These are phyloP conservation scores for Vigna angularis DNA, from an alignment of 306 rosid genomes.

Conservation along the genomic window DNA sequence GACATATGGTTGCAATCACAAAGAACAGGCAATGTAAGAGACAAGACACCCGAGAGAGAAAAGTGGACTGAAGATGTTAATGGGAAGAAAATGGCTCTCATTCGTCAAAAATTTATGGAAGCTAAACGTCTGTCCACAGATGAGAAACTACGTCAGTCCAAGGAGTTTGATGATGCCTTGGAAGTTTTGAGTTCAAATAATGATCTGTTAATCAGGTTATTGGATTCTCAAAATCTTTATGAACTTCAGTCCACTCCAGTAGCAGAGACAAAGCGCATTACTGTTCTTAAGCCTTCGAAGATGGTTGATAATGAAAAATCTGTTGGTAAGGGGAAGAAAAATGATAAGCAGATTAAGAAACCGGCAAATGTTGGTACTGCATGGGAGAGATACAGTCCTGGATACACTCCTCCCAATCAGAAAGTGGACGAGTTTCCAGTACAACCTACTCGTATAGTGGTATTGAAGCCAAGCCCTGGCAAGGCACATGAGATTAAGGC, in stretches of 20 bases:
- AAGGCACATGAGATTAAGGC: conserved; percentile 68
- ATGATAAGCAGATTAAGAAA: conserved; percentile 58
- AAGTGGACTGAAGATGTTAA: conserved; percentile 58
- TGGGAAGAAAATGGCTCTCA: conserved; percentile 77
- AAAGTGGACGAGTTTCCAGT: conserved; percentile 66
- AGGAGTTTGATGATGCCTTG: conserved; percentile 85
- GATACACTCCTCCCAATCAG: conserved; percentile 56
- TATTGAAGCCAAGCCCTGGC: conserved; percentile 87
- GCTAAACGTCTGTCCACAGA: conserved; percentile 82
- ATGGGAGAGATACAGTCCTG: conserved; percentile 59
- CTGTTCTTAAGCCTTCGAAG: conserved; percentile 95
- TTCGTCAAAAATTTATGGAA: conserved; percentile 85
- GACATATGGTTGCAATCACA: conserved; percentile 82
- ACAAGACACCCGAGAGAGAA: conserved; percentile 69
- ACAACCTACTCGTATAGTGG: conserved; percentile 96
- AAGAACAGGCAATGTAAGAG: conserved; percentile 58
- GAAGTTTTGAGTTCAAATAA: conserved; percentile 91
- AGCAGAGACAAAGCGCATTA: conserved; percentile 85
- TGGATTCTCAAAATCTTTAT: conserved; percentile 77
- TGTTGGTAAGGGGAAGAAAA: conserved; percentile 55
- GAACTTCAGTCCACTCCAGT: conserved; percentile 70
- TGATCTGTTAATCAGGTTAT: conserved; percentile 73
- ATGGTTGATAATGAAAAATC: conserved; percentile 63
- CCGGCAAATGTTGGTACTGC: conserved; percentile 52
- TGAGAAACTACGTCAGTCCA: conserved; percentile 81